Evolutionary conservation across 345 rosid genomes (phyloP).

Genomic region (Luvunga scandens): DNA sequence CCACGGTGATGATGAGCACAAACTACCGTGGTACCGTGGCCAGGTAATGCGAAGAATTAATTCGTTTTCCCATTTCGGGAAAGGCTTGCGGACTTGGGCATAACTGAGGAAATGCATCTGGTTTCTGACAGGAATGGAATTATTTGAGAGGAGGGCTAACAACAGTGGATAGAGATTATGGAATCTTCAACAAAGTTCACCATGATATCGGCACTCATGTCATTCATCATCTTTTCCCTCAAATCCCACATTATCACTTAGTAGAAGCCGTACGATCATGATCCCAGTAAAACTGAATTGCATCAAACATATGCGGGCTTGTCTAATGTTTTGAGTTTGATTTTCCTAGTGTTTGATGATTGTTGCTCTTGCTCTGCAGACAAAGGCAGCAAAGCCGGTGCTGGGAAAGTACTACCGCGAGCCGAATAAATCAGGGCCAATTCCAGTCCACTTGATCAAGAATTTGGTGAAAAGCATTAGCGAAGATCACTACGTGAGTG

Average conservation of each 20-base stretch:
- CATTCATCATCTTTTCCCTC: constrained; percentile 93
- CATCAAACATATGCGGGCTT: neutral
- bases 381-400: constrained; percentile 69
- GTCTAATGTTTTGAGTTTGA: neutral
- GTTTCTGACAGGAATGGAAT: constrained; percentile 67
- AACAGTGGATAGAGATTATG: constrained; percentile 82
- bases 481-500: constrained; percentile 75
- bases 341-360: neutral
- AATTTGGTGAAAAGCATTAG: constrained; percentile 51
- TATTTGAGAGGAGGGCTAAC: constrained; percentile 87
- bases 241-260: constrained; percentile 85
- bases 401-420: constrained; percentile 81
- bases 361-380: constrained; percentile 31
- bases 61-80: neutral
- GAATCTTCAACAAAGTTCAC: constrained; percentile 71
- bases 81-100: neutral
- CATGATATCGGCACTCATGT: constrained; percentile 95
- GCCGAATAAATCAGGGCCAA: constrained; percentile 63
- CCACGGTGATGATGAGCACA: constrained; percentile 70
- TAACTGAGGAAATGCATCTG: neutral
- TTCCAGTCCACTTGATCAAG: constrained; percentile 65
- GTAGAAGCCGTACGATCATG: constrained; percentile 58
- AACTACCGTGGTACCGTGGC: constrained; percentile 93
- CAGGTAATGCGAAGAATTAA: constrained; percentile 43
- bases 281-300: neutral